Conservation (phyloP, 169 alveolate species). For the Plasmodium fragile region DNA sequence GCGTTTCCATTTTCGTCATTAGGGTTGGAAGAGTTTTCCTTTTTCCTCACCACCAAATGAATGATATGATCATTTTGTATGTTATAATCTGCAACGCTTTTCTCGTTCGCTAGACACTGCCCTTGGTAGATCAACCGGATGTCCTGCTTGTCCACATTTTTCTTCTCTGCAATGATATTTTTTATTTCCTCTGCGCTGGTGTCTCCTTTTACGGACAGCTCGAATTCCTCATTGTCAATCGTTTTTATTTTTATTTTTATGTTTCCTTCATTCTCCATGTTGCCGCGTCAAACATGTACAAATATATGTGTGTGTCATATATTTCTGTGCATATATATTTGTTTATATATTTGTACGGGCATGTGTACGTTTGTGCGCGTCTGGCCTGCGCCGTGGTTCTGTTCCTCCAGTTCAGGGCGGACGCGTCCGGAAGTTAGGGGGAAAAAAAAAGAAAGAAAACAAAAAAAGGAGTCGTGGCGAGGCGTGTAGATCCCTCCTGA, state of each 20-base stretch:
- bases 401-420: neutral
- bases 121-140: slow-evolving; percentile 71
- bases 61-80: slow-evolving; percentile 67
- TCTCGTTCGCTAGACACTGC: slow-evolving; percentile 49
- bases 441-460: too few relatives aligned
- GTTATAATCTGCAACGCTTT: slow-evolving; percentile 50
- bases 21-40: slow-evolving; percentile 4
- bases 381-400: too few relatives aligned
- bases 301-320: neutral
- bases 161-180: slow-evolving; percentile 31
- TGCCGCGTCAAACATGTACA: neutral
- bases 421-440: neutral
- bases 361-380: neutral
- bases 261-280: slow-evolving; percentile 33
- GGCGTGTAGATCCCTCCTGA: neutral
- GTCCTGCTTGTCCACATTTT: slow-evolving; percentile 39
- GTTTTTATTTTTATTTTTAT: slow-evolving; percentile 54
- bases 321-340: too few relatives aligned
- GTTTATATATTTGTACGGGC: neutral
- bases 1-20: slow-evolving; percentile 15
- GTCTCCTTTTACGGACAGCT: slow-evolving; percentile 17
- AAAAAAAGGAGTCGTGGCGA: neutral
- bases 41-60: slow-evolving; percentile 69
- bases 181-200: slow-evolving; percentile 52
- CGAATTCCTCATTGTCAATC: slow-evolving; percentile 52